These are phyloP conservation scores for Zygosaccharomyces rouxii DNA, from an alignment of 805 yeast species.

Conservation along the genomic window DNA sequence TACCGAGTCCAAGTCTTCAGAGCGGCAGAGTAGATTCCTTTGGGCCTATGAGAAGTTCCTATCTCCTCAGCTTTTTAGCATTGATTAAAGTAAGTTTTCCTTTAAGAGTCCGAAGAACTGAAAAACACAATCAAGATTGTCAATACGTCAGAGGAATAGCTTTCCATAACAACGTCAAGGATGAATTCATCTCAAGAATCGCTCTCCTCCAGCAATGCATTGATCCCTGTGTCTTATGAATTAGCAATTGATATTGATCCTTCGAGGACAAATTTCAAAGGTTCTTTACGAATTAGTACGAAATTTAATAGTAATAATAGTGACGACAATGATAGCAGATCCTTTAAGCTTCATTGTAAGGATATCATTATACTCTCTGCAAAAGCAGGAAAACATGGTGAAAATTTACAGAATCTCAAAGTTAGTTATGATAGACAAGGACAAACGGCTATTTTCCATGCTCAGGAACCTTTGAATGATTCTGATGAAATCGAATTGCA, in stretches of 20 bases:
- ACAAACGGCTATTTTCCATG: constrained; percentile 3
- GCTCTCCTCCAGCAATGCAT: constrained; percentile 24
- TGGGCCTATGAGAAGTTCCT: too few relatives aligned
- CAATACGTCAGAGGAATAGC: neutral
- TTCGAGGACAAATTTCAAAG: constrained; percentile 43
- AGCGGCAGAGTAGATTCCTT: too few relatives aligned
- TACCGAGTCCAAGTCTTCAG: too few relatives aligned
- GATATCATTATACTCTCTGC: constrained; percentile 40
- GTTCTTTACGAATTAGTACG: constrained; percentile 24
- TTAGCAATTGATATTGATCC: constrained; percentile 41
- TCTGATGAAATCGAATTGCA: constrained; percentile 25
- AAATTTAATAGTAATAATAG: constrained; percentile 1
- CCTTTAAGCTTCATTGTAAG: constrained; percentile 27
- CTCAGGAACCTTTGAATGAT: constrained; percentile 3
- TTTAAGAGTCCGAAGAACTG: neutral
- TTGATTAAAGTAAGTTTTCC: too few relatives aligned
- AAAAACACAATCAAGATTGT: neutral
- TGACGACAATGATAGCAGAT: constrained; percentile 3
- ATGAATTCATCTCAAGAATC: neutral
- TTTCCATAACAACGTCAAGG: neutral
- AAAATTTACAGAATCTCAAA: constrained; percentile 22
- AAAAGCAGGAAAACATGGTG: constrained; percentile 33
- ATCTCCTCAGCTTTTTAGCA: too few relatives aligned
- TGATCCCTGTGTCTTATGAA: constrained; percentile 36
- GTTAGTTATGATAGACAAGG: constrained; percentile 22